These are phyloP conservation scores for Sporisorium exsertum DNA, from an alignment of 1,284 basidiomycete genomes.

Conservation along the genomic window DNA sequence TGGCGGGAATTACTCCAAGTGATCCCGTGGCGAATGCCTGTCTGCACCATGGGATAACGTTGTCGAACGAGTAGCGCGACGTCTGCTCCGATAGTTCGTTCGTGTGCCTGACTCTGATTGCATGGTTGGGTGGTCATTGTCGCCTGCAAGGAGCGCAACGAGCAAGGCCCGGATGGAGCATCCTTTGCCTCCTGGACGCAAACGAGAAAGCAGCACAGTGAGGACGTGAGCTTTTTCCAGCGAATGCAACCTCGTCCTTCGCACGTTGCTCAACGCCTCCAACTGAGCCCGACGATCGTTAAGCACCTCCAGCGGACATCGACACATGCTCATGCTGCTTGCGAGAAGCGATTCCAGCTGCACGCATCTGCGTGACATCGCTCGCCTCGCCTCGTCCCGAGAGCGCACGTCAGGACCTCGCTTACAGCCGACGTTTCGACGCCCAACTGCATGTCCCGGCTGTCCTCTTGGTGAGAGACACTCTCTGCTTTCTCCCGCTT, in stretches of 20 bases:
- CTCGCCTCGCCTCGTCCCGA: background rate
- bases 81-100: background rate
- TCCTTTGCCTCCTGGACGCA: background rate
- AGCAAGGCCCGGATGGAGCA: no score
- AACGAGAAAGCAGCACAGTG: background rate
- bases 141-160: background rate
- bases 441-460: background rate
- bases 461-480: background rate
- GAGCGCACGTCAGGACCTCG: conserved; percentile 2
- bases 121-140: background rate
- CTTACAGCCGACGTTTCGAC: conserved; percentile 2
- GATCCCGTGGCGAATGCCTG: background rate
- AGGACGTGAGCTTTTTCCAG: background rate
- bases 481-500: background rate
- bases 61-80: background rate
- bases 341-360: conserved; percentile 1
- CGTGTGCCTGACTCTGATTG: background rate
- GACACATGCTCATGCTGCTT: background rate
- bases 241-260: background rate
- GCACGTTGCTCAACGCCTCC: background rate
- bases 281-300: background rate
- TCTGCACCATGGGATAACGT: background rate
- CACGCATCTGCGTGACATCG: background rate
- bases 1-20: background rate
- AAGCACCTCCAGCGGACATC: background rate